phyloP scores from a whole-genome alignment of 1,284 basidiomycete species.

The Mycosarcoma mackinlayi region DNA sequence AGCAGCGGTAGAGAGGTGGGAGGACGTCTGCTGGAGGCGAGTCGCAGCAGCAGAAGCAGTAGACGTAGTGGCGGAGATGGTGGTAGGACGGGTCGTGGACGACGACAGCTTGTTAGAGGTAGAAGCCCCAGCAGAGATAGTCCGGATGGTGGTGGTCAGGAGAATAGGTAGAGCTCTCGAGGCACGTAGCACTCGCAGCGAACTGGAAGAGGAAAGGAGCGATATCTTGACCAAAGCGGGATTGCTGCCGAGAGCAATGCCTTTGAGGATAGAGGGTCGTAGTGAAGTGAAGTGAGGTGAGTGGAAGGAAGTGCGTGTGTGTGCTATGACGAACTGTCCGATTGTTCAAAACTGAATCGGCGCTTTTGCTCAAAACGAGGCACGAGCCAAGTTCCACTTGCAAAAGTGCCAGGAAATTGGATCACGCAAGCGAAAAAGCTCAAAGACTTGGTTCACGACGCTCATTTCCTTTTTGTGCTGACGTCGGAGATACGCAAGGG shows the following conservation, averaged over 20 bases:
- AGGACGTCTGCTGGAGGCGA: slow-evolving; percentile 31
- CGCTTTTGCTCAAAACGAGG: background rate
- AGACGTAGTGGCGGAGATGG: background rate
- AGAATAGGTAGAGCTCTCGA: slow-evolving; percentile 12
- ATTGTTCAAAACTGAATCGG: background rate
- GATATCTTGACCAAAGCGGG: slow-evolving; percentile 17
- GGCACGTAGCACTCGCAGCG: slow-evolving; percentile 41
- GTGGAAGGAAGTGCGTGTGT: background rate
- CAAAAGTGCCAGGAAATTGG: too few species aligned
- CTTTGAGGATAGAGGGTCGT: background rate
- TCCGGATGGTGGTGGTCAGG: slow-evolving; percentile 1
- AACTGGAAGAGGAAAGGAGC: slow-evolving; percentile 14
- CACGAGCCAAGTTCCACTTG: slow-evolving; percentile 8
- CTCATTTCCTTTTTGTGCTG: too few species aligned
- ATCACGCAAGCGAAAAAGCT: background rate
- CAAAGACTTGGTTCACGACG: too few species aligned
- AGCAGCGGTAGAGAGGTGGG: slow-evolving; percentile 19
- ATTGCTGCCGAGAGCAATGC: background rate
- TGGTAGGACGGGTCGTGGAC: background rate
- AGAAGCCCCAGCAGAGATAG: background rate
- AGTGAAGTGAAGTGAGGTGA: background rate
- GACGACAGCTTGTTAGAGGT: slow-evolving; percentile 31
- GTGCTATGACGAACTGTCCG: background rate
- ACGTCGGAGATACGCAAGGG: slow-evolving; percentile 13
- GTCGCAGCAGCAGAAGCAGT: slow-evolving; percentile 6